Evolutionary conservation across 2,329 filamentous ascomycete species (phyloP), one percentile per base, ranked within the genome.

Genomic region (Claviceps arundinis): DNA sequence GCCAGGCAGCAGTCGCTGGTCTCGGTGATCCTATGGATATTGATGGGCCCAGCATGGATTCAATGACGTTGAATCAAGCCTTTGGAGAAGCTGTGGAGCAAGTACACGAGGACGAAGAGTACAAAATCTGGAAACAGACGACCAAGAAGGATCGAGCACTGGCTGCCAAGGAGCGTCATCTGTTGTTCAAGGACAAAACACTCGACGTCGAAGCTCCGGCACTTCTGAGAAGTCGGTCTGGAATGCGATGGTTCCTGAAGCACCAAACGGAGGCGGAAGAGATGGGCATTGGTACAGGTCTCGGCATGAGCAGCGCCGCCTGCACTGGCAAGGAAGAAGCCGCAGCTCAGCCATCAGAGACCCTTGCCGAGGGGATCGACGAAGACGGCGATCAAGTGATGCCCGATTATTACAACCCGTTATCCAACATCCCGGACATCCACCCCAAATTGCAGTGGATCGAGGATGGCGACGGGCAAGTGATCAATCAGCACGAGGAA

Each of bases 61-160:
- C 81, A 22, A 75, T 86, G 64, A 73, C 77, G 0, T 64, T 86
- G 19, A 76, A 76, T 41, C 80, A 84, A 50, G 78, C 81, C 1
- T 76, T 87, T 52, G 80, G 79, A 16, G 76, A 85, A 54, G 78
- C 79, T 34, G 77, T 74, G 14, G 86, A 94, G 59, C 87, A 95
- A 59, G 77, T 80, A 13, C 89, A 89, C 58, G 82, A 94, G 59
- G 90, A 97, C 60, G 90, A 97, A 54, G 91, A 96, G 64, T 95
- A 93, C 70, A 95, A 94, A 65, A 87, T 93, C 38, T 98, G 94
- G 93, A 98, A 97, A 71, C 91, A 97, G 68, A 89, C 95, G 42
- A 98, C 93, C 2, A 97, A 97, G 70, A 96, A 93, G 65, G 90
- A 95, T 62, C 84, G 93, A 56, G 93, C 93, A 4, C 73, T 85